Base-by-base conservation (phyloP, 129 eudicot species). In the Centaurea solstitialis region DNA sequence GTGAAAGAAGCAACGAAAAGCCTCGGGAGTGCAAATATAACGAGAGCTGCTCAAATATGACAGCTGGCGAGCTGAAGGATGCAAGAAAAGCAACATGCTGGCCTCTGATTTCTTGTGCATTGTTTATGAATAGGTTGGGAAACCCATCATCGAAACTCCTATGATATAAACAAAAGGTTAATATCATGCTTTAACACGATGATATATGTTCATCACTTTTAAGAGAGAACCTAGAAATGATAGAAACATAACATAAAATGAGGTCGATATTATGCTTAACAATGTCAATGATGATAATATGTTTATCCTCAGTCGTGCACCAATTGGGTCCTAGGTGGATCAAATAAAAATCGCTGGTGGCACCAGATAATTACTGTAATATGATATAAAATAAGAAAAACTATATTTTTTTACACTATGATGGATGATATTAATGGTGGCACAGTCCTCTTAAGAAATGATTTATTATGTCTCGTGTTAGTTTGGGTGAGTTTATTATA, bases 131-230 rank as follows among this genome's bases (percentile, higher is more conserved):
- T 68, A 96, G 91, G 84, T 96, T 96, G 50, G 99, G 99, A 72
- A 96, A 96, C 64, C 99, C 99, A 72, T 96, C 99, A 79, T 85
- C 92, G 57, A 96, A 96, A 75, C 93, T 96, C 99, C 99, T 93
- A 86, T 9, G 43, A 87, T 23, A 35, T 30, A 12, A 13, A 62
- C 23, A 15, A 20, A 74, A 69, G 70, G 62, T 67, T 13, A 9
- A 74, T 30, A 12, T 57, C 20, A 39, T 43, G 78, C 62, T 79
- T 22, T 17, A 79, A 61, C 6, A 35, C 40, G 18, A 38, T n/a
- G 70, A 72, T 37, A 13, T 37, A 70, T 24, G 64, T 57, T 8
- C 47, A 73, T 57, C 20, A 7, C 59, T 72, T 37, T 18, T 68
- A 18, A 40, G 68, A 38, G 18, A 33, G 26, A 38, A 71, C 17